Conservation (phyloP, 345 rosid species). For the Syzygium grande region DNA sequence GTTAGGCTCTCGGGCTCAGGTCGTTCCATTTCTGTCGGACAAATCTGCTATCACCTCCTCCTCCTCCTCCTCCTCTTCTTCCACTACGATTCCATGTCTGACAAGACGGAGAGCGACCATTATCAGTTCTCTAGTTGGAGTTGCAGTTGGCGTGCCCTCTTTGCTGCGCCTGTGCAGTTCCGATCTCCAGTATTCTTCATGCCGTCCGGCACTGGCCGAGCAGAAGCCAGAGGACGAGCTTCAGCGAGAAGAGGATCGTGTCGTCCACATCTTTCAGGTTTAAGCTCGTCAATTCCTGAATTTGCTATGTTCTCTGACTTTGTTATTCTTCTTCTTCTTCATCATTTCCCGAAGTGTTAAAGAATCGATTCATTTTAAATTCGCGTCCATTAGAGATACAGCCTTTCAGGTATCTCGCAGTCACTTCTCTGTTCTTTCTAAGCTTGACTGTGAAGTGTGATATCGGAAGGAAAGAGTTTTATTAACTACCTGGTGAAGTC, state of each 20-base stretch:
- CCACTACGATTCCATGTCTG: neutral
- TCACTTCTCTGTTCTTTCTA: neutral
- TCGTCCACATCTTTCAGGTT: constrained; percentile 74
- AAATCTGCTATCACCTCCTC: neutral
- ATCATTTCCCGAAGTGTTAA: no score
- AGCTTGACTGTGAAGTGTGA: neutral
- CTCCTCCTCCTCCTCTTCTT: neutral
- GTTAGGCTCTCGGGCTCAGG: neutral
- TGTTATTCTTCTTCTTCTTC: no score
- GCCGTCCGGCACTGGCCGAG: constrained; percentile 34
- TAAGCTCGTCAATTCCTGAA: neutral
- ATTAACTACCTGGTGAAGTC: neutral
- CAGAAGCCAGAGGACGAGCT: constrained; percentile 38
- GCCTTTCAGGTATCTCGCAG: neutral
- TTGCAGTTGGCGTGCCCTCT: neutral
- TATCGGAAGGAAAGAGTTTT: neutral
- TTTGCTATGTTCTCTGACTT: neutral
- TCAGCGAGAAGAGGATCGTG: constrained; percentile 64
- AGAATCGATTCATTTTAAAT: no score
- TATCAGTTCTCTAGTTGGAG: constrained; percentile 23
- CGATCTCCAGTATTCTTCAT: neutral
- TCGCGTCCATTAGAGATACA: no score
- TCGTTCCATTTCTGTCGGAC: neutral
- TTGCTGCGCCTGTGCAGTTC: constrained; percentile 1
- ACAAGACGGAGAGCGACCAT: constrained; percentile 36